phyloP scores from a whole-genome alignment of 169 alveolate species.

The Miamiensis avidus region DNA sequence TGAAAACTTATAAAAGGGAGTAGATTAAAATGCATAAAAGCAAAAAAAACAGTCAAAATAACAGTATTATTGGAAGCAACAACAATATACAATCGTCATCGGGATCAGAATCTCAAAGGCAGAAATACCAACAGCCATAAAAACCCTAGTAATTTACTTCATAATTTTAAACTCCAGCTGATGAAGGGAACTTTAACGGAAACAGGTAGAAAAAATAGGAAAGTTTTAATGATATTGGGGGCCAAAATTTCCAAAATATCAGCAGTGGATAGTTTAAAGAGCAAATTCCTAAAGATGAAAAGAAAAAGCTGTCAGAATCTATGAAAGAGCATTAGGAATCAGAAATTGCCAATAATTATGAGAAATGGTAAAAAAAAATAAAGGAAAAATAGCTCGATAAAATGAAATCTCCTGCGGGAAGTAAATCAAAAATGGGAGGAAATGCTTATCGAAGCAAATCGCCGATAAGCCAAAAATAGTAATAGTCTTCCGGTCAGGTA shows the following conservation, averaged over 20 bases:
- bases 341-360: neutral
- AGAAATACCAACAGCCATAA: neutral
- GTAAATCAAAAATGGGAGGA: no score
- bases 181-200: no score
- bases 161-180: no score
- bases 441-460: no score
- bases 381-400: neutral
- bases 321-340: neutral
- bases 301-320: neutral
- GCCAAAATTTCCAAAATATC: neutral
- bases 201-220: no score
- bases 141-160: no score
- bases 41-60: no score
- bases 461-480: no score
- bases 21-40: neutral
- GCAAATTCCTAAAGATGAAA: no score
- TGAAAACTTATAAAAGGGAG: neutral
- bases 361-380: neutral
- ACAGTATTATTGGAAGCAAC: neutral
- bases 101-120: neutral
- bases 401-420: no score
- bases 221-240: no score
- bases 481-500: no score
- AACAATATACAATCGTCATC: neutral
- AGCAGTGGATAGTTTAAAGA: neutral